Evolutionary conservation across 192 early-diverging fungal genomes (phyloP).

Genomic region (Tieghemiomyces parasiticus): DNA sequence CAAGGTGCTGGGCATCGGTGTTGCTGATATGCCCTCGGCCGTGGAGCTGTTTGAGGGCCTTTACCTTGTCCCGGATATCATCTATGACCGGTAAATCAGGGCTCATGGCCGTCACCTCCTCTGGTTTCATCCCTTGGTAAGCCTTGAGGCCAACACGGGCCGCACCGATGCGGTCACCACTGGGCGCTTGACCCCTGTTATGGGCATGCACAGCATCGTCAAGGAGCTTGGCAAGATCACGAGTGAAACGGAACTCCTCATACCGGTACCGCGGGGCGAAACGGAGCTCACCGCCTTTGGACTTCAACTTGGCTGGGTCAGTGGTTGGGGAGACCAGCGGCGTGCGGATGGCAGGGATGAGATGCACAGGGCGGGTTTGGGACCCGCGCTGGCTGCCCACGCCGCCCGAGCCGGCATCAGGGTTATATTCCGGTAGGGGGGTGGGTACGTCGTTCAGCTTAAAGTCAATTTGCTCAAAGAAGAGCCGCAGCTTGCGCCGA

Average conservation of each 20-base stretch:
- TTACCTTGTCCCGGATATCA: not conserved
- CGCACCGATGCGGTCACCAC: too few relatives aligned
- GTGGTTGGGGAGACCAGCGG: not conserved
- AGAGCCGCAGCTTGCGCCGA: not conserved
- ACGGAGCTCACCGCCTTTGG: not conserved
- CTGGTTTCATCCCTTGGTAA: not conserved
- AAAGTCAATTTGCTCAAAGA: not conserved
- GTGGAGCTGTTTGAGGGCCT: not conserved
- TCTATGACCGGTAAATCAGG: not conserved
- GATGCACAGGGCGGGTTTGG: not conserved
- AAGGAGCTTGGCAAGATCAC: not conserved
- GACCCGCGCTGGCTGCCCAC: not conserved
- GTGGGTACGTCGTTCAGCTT: not conserved
- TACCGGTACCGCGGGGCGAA: not conserved
- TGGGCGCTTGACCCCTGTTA: too few relatives aligned
- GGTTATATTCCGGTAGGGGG: not conserved
- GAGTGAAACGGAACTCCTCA: not conserved
- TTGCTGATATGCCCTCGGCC: not conserved
- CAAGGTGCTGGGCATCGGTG: not conserved
- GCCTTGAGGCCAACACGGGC: not conserved
- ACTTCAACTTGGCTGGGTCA: not conserved
- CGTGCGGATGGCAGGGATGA: not conserved
- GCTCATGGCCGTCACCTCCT: too few relatives aligned
- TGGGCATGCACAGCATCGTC: not conserved
- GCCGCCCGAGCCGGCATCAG: not conserved